Conservation (phyloP, 345 rosid species). For the Citrus medica region DNA sequence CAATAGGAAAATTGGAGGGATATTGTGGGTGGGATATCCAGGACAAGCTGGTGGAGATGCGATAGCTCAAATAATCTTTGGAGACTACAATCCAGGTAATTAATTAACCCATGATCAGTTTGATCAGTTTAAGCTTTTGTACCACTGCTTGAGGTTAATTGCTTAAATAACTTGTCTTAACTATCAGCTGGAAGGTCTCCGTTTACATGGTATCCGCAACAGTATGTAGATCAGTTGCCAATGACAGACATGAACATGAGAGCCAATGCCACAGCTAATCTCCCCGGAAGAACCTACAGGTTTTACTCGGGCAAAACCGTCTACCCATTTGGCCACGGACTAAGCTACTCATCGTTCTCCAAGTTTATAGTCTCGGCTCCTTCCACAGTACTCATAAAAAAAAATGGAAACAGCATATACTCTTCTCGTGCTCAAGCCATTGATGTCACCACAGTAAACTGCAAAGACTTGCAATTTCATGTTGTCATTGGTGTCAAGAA, state of each 20-base stretch:
- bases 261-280: slow-evolving; percentile 28
- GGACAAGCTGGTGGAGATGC: slow-evolving; percentile 59
- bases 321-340: slow-evolving; percentile 47
- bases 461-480: slow-evolving; percentile 17
- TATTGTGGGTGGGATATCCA: slow-evolving; percentile 57
- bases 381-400: slow-evolving; percentile 17
- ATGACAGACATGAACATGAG: slow-evolving; percentile 64
- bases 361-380: slow-evolving; percentile 35
- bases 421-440: slow-evolving; percentile 19
- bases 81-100: slow-evolving; percentile 44
- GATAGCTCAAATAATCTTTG: slow-evolving; percentile 45
- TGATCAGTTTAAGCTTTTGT: background rate
- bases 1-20: slow-evolving; percentile 25
- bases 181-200: slow-evolving; percentile 48
- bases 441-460: slow-evolving; percentile 33
- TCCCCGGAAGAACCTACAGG: slow-evolving; percentile 52
- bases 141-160: background rate
- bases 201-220: slow-evolving; percentile 48
- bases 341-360: slow-evolving; percentile 47
- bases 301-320: slow-evolving; percentile 37
- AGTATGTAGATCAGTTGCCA: slow-evolving; percentile 32
- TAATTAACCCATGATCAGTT: background rate
- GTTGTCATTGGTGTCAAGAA: slow-evolving; percentile 46
- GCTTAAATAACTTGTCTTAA: background rate
- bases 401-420: background rate